phyloP scores from a whole-genome alignment of 192 early-diverging fungal genomes.

The Umbelopsis isabellina region DNA sequence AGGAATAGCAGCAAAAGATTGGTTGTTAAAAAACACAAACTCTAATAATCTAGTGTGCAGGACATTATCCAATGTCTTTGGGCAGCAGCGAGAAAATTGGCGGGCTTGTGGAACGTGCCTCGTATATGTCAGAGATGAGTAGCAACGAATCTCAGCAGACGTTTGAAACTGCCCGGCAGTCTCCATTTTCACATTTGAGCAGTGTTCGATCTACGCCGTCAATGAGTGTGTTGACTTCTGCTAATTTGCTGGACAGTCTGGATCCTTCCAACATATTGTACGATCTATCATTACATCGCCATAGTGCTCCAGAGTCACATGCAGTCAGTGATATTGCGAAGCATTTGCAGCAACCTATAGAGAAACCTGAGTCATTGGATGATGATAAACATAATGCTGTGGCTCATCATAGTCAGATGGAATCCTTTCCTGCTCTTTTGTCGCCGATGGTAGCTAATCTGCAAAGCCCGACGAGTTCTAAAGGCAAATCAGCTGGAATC shows the following conservation, averaged over 20 bases:
- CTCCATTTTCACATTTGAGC: slow-evolving; percentile 5
- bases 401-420: background rate
- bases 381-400: background rate
- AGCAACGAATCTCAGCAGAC: slow-evolving; percentile 17
- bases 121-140: slow-evolving; percentile 18
- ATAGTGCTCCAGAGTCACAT: slow-evolving; percentile 8
- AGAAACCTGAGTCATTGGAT: no score
- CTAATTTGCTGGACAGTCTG: background rate
- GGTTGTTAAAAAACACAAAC: no score
- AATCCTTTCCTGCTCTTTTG: slow-evolving; percentile 10
- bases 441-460: background rate
- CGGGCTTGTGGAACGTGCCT: background rate
- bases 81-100: background rate
- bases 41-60: background rate
- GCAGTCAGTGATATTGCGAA: no score
- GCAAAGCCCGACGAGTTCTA: background rate
- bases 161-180: background rate
- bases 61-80: slow-evolving; percentile 6
- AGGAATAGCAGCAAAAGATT: no score
- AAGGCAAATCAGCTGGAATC: background rate
- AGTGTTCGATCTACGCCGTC: slow-evolving; percentile 5
- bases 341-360: no score
- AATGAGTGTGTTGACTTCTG: background rate
- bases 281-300: background rate
- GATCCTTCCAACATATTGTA: background rate